phyloP scores from a whole-genome alignment of 176 grass and related monocot species.

The Oryza rufipogon region DNA sequence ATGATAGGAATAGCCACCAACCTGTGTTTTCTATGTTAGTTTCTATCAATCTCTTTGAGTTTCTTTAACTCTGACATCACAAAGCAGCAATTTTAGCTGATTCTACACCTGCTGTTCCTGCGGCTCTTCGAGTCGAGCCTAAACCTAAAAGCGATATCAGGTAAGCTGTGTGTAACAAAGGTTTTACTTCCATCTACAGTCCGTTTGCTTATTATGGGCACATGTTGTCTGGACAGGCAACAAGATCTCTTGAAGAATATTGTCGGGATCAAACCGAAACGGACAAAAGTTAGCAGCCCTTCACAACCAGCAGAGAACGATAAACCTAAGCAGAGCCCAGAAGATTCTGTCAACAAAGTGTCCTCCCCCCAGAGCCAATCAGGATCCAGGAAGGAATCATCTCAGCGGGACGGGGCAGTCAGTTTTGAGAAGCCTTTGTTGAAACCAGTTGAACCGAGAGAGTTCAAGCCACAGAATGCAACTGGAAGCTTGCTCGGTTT shows the following conservation, averaged over 20 bases:
- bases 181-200: background rate
- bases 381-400: conserved; percentile 31
- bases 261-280: conserved; percentile 86
- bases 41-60: conserved; percentile 24
- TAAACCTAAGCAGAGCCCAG: conserved; percentile 30
- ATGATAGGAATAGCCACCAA: background rate
- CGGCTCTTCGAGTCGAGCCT: conserved; percentile 80
- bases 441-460: conserved; percentile 22
- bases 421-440: conserved; percentile 8
- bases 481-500: conserved; percentile 76
- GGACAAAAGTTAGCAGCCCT: conserved; percentile 49
- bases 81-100: conserved; percentile 90
- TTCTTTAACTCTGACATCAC: conserved; percentile 65
- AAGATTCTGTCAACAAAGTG: conserved; percentile 22
- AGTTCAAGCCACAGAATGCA: conserved; percentile 37
- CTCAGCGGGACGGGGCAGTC: background rate
- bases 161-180: conserved; percentile 37
- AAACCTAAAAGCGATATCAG: conserved; percentile 94
- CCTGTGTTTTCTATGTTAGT: background rate
- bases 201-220: background rate
- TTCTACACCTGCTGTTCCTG: conserved; percentile 69
- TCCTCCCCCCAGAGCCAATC: conserved; percentile 5
- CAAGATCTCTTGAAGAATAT: conserved; percentile 86
- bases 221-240: conserved; percentile 62
- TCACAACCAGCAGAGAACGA: conserved; percentile 33